Evolutionary conservation across 108 stramenopile genomes (phyloP), one percentile per base, ranked within the genome.

Genomic region (Skeletonema costatum): DNA sequence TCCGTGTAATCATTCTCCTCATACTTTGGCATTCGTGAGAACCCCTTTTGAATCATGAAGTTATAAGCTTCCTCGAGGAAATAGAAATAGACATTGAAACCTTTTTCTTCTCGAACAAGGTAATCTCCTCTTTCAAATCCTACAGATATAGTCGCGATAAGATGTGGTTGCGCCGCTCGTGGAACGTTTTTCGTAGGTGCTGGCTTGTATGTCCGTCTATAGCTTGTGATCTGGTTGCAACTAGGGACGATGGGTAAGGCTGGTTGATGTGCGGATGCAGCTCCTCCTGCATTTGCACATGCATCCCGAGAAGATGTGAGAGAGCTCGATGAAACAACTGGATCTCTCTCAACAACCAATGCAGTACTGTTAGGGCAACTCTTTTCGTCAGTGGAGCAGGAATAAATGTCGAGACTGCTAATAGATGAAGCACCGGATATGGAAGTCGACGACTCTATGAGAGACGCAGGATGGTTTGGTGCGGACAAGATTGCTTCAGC

Each of bases 121-220:
- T 89, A 93, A 62, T 93, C 92, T 61, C 92, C 92, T 77, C 88
- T 90, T 76, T 93, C 92, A 67, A 93, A 93, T 33, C 92, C 92
- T 32, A 90, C 89, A 32, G 85, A 86, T 64, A 93, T 93, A 36
- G 92, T 89, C 25, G 92, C 92, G 62, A 93, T 89, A 11, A 76
- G 58, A 16, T 66, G 48, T 4, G 75, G 75, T 12, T 76, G 56
- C 6, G 4, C 29, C 10, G 66, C 60, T 46, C 75, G 14, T 73
- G 59, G 62, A 36, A 32, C 17, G 31, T 33, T 31, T 29, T 56
- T 56, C 4, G 53, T 21, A 10, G 53, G 53, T 9, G 53, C 2
- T 25, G 19, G 6, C 2, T 21, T 56, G 25, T 25, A 10, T 56
- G 25, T 56, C 9, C 9, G 21, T n/a, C n/a, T 25, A 9, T 56